These are phyloP conservation scores for Cystofilobasidium capitatum DNA, from an alignment of 768 basidiomycete genomes.

Conservation along the genomic window DNA sequence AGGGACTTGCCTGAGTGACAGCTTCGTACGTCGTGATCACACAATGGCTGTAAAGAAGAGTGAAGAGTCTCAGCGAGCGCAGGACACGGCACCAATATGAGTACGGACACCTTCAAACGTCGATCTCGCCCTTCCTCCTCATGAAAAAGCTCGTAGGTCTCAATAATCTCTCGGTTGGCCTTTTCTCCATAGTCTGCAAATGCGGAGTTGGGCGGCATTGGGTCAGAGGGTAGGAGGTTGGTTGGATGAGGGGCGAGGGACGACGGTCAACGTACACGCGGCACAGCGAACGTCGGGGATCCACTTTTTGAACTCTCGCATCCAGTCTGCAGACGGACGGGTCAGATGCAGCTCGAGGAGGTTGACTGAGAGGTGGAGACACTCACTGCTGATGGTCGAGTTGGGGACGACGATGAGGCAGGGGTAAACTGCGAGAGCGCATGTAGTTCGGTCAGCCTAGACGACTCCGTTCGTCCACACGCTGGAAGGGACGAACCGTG, in stretches of 20 bases:
- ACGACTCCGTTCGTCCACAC: too few relatives aligned
- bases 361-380: not conserved
- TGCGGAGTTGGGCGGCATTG: not conserved
- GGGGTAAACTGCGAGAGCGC: conserved; percentile 49
- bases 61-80: not conserved
- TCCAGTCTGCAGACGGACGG: conserved; percentile 58
- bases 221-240: not conserved
- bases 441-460: not conserved
- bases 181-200: conserved; percentile 54
- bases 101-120: conserved; percentile 44
- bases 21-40: conserved; percentile 88
- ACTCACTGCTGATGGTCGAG: conserved; percentile 43
- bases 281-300: conserved; percentile 36
- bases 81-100: not conserved
- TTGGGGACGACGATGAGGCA: conserved; percentile 90
- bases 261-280: not conserved
- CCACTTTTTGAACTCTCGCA: conserved; percentile 83
- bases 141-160: conserved; percentile 70
- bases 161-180: conserved; percentile 67
- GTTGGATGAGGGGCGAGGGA: not conserved
- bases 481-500: conserved; percentile 38
- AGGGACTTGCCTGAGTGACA: conserved; percentile 46
- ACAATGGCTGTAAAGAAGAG: conserved; percentile 34
- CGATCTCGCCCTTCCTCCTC: conserved; percentile 37
- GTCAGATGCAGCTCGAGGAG: not conserved